Evolutionary conservation across 2,329 filamentous ascomycete species (phyloP).

Genomic region (Aspergillus calidoustus): DNA sequence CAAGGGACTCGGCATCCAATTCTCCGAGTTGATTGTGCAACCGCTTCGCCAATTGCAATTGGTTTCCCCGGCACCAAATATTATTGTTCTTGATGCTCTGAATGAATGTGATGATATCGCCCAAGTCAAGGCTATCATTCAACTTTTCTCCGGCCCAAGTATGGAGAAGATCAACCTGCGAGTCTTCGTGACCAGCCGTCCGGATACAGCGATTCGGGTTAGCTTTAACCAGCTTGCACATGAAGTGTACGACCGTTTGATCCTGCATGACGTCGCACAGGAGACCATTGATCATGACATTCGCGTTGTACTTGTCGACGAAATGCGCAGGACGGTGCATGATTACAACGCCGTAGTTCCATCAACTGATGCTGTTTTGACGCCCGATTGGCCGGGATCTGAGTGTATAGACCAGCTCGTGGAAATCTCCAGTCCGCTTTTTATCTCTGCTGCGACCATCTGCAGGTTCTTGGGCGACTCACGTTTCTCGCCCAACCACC

Average conservation of each 20-base stretch:
- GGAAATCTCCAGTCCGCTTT: background rate
- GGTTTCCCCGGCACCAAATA: no score
- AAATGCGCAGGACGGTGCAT: background rate
- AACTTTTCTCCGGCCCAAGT: background rate
- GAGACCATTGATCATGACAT: background rate
- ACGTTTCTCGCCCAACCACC: background rate
- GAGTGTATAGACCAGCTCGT: background rate
- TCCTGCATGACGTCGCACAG: background rate
- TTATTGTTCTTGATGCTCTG: background rate
- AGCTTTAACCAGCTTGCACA: background rate
- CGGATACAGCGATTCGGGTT: background rate
- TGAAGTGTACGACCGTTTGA: background rate
- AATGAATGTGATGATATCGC: background rate
- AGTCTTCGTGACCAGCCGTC: background rate
- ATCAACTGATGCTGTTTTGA: background rate
- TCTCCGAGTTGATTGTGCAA: background rate
- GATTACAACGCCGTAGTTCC: background rate
- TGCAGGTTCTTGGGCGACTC: background rate
- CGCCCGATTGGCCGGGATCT: background rate
- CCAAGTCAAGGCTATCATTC: background rate
- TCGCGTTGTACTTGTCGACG: background rate
- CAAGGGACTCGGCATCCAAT: background rate
- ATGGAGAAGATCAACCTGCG: background rate
- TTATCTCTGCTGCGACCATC: background rate
- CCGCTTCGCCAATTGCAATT: background rate